These are phyloP conservation scores for Pichia cabralensis DNA, from an alignment of 805 yeast genomes.

Conservation along the genomic window DNA sequence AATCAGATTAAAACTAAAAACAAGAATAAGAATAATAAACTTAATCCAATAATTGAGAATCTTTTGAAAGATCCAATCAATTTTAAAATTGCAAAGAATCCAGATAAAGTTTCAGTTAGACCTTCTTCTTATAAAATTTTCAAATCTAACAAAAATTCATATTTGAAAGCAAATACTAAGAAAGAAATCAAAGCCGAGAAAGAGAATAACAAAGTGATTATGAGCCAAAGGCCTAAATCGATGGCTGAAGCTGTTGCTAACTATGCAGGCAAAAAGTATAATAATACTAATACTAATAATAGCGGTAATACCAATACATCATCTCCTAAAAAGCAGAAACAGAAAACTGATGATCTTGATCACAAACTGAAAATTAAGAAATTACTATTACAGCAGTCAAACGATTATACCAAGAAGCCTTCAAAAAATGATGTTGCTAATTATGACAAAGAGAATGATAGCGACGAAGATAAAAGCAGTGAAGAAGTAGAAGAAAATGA, in stretches of 20 bases:
- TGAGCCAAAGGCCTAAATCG: conserved; percentile 35
- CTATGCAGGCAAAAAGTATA: conserved; percentile 43
- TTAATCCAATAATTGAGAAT: conserved; percentile 7
- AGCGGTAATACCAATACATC: neutral
- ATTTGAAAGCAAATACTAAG: conserved; percentile 1
- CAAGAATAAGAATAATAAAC: neutral
- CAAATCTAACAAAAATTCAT: conserved; percentile 18
- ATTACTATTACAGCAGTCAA: conserved; percentile 6
- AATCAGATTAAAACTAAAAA: neutral
- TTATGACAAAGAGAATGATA: neutral
- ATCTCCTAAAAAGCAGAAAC: no score
- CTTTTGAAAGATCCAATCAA: conserved; percentile 50
- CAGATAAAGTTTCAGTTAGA: conserved; percentile 36
- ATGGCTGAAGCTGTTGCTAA: conserved; percentile 53
- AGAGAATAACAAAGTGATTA: conserved; percentile 12
- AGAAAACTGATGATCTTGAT: no score
- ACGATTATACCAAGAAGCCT: no score
- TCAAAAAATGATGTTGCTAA: neutral
- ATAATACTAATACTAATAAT: no score
- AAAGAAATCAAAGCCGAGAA: neutral
- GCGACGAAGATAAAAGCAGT: neutral
- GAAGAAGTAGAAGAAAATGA: conserved; percentile 2
- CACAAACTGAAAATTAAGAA: conserved; percentile 7
- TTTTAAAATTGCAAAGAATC: conserved; percentile 51
- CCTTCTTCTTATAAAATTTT: conserved; percentile 40